Evolutionary conservation across 768 basidiomycete species (phyloP).

Genomic region (Lactarius trivialis): DNA sequence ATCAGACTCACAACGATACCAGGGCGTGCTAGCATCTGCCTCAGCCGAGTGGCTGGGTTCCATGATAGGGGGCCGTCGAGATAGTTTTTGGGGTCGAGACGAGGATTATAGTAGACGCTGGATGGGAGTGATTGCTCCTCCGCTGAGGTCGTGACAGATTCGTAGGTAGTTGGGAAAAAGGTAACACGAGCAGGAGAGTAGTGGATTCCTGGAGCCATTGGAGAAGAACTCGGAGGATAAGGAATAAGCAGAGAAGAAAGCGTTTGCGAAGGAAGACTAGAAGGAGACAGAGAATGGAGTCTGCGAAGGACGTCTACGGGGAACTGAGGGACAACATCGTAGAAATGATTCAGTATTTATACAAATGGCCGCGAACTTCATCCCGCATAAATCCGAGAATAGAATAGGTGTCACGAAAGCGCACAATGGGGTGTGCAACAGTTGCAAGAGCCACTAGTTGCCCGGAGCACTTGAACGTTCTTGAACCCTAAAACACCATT

Average conservation of each 20-base stretch:
- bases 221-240: background rate
- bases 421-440: background rate
- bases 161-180: background rate
- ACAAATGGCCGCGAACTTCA: background rate
- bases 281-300: background rate
- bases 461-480: background rate
- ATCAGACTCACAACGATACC: conserved; percentile 59
- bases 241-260: background rate
- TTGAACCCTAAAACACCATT: background rate
- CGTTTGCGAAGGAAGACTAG: background rate
- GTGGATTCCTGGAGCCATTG: conserved; percentile 10
- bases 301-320: background rate
- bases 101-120: conserved; percentile 53
- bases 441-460: background rate
- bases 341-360: background rate
- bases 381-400: conserved; percentile 1
- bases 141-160: background rate
- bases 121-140: conserved; percentile 10
- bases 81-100: conserved; percentile 62
- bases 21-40: conserved; percentile 48
- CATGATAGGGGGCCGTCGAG: conserved; percentile 60
- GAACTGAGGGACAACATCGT: background rate
- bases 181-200: background rate
- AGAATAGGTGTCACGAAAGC: background rate
- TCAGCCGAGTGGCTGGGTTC: conserved; percentile 65